These are phyloP conservation scores for Botrytis squamosa DNA, from an alignment of 2,329 filamentous ascomycete genomes.

Conservation along the genomic window DNA sequence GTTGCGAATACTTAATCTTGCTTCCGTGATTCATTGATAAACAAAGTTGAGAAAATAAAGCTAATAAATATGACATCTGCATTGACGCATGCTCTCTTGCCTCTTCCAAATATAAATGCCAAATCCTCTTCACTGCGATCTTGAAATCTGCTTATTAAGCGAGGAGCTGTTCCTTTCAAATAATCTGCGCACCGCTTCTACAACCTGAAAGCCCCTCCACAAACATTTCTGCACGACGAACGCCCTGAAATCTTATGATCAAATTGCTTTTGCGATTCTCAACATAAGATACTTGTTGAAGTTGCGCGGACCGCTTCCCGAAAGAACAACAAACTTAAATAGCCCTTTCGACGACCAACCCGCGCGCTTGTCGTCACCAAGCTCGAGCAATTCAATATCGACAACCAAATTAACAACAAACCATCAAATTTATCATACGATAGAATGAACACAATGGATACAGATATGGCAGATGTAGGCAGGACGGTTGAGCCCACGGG, in stretches of 20 bases:
- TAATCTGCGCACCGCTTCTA: slow-evolving; percentile 21
- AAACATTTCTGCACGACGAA: slow-evolving; percentile 17
- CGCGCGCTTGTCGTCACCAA: slow-evolving; percentile 31
- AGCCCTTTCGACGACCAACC: slow-evolving; percentile 16
- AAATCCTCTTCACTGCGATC: slow-evolving; percentile 11
- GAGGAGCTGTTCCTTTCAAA: slow-evolving; percentile 22
- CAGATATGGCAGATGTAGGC: slow-evolving; percentile 97
- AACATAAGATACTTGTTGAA: slow-evolving; percentile 18
- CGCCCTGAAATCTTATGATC: slow-evolving; percentile 6
- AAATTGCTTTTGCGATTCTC: slow-evolving; percentile 15
- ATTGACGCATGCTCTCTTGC: slow-evolving; percentile 19
- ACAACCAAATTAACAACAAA: slow-evolving; percentile 22
- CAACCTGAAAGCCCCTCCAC: slow-evolving; percentile 15
- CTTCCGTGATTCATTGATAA: background rate
- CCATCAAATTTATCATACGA: slow-evolving; percentile 17
- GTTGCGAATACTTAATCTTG: background rate
- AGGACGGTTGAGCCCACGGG: slow-evolving; percentile 77
- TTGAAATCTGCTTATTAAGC: slow-evolving; percentile 19
- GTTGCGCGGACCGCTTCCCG: slow-evolving; percentile 16
- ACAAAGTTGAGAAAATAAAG: slow-evolving; percentile 1
- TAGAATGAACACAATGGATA: slow-evolving; percentile 66
- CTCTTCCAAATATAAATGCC: slow-evolving; percentile 13
- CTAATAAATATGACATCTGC: background rate
- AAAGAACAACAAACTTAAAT: slow-evolving; percentile 17
- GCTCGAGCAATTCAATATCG: slow-evolving; percentile 33